These are phyloP conservation scores for Talaromyces sp. DNA, from an alignment of 2,329 filamentous ascomycete genomes.

Conservation along the genomic window DNA sequence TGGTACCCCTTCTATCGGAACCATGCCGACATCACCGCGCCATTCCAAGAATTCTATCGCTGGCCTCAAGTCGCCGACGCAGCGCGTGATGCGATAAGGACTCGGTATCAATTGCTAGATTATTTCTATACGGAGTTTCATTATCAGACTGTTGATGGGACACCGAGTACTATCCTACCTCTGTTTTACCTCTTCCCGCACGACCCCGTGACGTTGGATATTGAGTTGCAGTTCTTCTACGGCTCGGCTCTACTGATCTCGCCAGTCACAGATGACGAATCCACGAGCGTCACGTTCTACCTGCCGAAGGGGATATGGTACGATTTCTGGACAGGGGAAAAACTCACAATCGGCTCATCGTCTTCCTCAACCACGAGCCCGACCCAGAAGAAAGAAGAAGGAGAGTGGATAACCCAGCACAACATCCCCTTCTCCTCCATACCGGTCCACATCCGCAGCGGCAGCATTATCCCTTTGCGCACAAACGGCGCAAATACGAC, in stretches of 20 bases:
- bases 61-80: constrained; percentile 63
- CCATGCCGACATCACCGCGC: constrained; percentile 57
- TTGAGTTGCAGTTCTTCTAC: constrained; percentile 59
- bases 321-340: constrained; percentile 52
- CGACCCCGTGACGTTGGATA: constrained; percentile 51
- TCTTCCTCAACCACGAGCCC: constrained; percentile 39
- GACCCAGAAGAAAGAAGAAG: constrained; percentile 31
- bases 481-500: constrained; percentile 56
- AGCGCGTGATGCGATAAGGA: constrained; percentile 65
- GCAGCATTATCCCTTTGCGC: constrained; percentile 57
- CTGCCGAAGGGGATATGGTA: constrained; percentile 59
- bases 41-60: constrained; percentile 68
- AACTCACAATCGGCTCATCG: constrained; percentile 18
- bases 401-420: constrained; percentile 39
- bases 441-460: constrained; percentile 61
- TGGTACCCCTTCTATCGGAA: constrained; percentile 75
- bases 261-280: constrained; percentile 53
- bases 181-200: constrained; percentile 68
- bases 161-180: constrained; percentile 62
- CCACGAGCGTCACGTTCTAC: constrained; percentile 54
- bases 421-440: constrained; percentile 53
- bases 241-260: constrained; percentile 57
- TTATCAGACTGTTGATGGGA: constrained; percentile 58
- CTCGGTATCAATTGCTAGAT: constrained; percentile 69
- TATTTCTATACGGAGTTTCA: constrained; percentile 74